Base-by-base conservation (phyloP, 139 green algal species). In the Picochlorum sp. region DNA sequence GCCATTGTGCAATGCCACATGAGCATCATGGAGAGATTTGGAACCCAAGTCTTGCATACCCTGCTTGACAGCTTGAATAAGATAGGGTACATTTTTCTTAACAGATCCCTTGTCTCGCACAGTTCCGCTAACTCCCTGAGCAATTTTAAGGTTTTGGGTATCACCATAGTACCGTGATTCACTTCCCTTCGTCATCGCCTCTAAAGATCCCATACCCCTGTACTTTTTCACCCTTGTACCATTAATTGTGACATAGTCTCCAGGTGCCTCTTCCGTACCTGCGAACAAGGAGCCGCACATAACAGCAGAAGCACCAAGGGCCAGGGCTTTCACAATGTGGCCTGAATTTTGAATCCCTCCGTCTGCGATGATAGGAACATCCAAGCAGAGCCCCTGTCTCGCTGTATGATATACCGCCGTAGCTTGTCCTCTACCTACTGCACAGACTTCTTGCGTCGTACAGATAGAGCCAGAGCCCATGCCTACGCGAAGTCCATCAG, bases 401-500 rank as follows among this genome's bases (percentile, higher is more conserved):
- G 79, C 60, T 2, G 79, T 76, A 40, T 95, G 86, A 77, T 88
- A 99, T 30, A 99, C 92, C 0, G 93, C 93, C 13, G 87, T 91
- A 7, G 92, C 93, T 71, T 99, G 92, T 3, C 92, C 93, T 6
- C 93, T 73, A 2, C 93, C 93, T 16, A 99, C 93, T 4, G 93
- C 93, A 68, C 93, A 99, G 45, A 98, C 90, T 79, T 96, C 90
- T 71, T 97, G 91, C 22, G 91, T 99, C 29, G 93, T 99, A 84
- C 93, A 99, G 69, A 99, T 99, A 67, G 85, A 95, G 33, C 93
- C 93, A 4, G 75, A 90, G 47, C 93, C 93, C 93, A 99, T 99
- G 61, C 93, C 93, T 29, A 97, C 86, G 24, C 90, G 85, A 54
- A 97, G 80, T 2, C 65, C 88, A 64, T 96, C 90, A 7, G 82